Base-by-base conservation (phyloP, 1,284 basidiomycete genomes). In the Microbotryum violaceum region DNA sequence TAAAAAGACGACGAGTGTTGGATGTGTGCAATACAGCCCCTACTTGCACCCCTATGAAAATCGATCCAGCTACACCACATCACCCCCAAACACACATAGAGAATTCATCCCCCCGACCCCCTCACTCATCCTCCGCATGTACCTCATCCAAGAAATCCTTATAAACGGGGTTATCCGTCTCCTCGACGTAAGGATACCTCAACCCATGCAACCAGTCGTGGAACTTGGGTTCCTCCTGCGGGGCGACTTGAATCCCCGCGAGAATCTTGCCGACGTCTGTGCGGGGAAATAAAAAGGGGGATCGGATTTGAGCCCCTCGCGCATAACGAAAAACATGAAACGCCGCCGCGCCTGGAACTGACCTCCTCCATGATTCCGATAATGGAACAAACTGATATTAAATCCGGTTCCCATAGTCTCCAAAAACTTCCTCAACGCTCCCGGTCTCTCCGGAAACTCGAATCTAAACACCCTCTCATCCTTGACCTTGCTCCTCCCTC, bases 371-470 rank as follows among this genome's bases (percentile, higher is more conserved):
- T 98, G 93, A 75, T 97, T 97, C 62, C 94, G 82, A 77, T 98
- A 98, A 75, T 98, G 96, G 79, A 97, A 98, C 64, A 98, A 76
- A 1, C 90, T 88, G 57, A 98, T 90, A 76, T 96, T 97, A 91
- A 93, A 97, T 18, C 85, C 86, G 33, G 83, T 80, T 56, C 87
- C 86, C 57, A 98, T 75, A 4, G 87, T 87, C 23, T 85, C 78
- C 66, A 97, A 79, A 79, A 98, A 99, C 70, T 88, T 89, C 52
- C 88, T 83, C 61, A 99, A 78, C 1, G 94, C 94, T 4, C 87
- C 88, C 6, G 92, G 94, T 59, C 94, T 80, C 76, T 99, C 96
- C 3, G 96, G 96, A 75, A 99, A 99, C 74, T 94, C 93, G 74
- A 99, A 99, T 72, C 92, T 80, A 76, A 97, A 93, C 27, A 98